Percentiles rank a stretch among this genome's conserved stretches.
Conservation (phyloP, 2,329 filamentous ascomycete species). For the Pseudogymnoascus sp. region DNA sequence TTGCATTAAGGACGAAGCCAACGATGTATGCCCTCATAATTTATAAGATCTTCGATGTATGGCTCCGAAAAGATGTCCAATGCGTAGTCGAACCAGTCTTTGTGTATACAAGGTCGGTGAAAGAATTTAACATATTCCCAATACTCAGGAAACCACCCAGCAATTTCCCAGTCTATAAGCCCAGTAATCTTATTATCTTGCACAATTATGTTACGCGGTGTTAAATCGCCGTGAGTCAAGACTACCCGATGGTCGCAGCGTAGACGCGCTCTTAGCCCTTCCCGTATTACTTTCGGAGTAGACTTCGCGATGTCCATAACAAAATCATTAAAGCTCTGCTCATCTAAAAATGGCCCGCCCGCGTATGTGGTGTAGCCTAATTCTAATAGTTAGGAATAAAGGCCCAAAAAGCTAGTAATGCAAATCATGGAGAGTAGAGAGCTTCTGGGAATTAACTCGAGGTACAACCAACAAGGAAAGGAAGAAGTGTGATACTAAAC, state of each 20-base stretch:
- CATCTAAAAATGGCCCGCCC: not conserved
- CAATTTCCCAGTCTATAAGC: slow-evolving; percentile 15
- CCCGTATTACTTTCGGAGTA: not conserved
- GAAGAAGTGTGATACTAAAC: not conserved
- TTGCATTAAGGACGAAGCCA: not conserved
- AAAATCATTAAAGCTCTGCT: not conserved
- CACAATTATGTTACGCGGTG: slow-evolving; percentile 14
- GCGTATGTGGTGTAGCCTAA: not conserved
- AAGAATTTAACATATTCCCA: slow-evolving; percentile 14
- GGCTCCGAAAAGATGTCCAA: not conserved
- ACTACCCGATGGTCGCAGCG: not conserved
- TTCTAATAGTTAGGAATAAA: not conserved
- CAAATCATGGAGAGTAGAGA: not conserved
- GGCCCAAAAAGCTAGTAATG: not conserved
- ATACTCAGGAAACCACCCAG: slow-evolving; percentile 15
- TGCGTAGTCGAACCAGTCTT: not conserved
- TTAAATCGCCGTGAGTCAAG: slow-evolving; percentile 13
- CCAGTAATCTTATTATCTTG: slow-evolving; percentile 13
- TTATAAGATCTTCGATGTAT: not conserved
- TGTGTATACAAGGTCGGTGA: not conserved
- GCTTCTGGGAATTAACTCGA: not conserved
- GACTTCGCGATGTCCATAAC: not conserved
- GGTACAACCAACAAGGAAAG: not conserved
- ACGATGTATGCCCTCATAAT: not conserved
- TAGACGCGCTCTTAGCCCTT: not conserved